phyloP scores from a whole-genome alignment of 805 yeast genomes.

The Metschnikowia lochheadii region DNA sequence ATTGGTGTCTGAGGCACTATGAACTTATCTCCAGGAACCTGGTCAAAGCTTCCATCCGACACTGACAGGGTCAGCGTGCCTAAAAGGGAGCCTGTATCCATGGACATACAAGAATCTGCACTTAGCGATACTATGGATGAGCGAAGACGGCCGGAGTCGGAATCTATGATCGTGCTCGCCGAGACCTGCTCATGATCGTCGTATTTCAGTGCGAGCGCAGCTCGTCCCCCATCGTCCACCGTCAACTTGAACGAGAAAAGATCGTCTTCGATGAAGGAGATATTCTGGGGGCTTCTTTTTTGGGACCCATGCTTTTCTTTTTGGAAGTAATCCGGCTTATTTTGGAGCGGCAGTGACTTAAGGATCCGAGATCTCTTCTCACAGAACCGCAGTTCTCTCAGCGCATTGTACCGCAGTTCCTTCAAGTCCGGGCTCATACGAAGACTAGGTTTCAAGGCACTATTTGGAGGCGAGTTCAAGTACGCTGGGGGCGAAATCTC shows the following conservation, averaged over 20 bases:
- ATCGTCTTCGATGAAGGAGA: constrained; percentile 4
- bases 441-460: constrained; percentile 15
- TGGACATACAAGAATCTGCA: not conserved
- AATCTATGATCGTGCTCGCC: not conserved
- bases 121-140: not conserved
- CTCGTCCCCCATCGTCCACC: constrained; percentile 41
- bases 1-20: constrained; percentile 35
- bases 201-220: constrained; percentile 25
- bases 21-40: not conserved
- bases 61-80: not conserved
- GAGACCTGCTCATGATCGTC: not conserved
- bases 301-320: not conserved
- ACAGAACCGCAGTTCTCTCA: not conserved
- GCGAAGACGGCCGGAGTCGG: not conserved
- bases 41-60: not conserved
- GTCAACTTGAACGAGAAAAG: constrained; percentile 31
- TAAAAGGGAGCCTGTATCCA: not conserved
- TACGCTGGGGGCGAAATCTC: constrained; percentile 4
- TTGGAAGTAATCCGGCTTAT: not conserved
- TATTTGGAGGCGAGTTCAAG: constrained; percentile 17
- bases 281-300: not conserved
- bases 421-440: constrained; percentile 3
- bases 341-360: constrained; percentile 11
- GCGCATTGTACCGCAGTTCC: not conserved
- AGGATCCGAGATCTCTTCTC: not conserved